Base-by-base conservation (phyloP, 2,329 filamentous ascomycete species). In the Fusarium fujikuroi region DNA sequence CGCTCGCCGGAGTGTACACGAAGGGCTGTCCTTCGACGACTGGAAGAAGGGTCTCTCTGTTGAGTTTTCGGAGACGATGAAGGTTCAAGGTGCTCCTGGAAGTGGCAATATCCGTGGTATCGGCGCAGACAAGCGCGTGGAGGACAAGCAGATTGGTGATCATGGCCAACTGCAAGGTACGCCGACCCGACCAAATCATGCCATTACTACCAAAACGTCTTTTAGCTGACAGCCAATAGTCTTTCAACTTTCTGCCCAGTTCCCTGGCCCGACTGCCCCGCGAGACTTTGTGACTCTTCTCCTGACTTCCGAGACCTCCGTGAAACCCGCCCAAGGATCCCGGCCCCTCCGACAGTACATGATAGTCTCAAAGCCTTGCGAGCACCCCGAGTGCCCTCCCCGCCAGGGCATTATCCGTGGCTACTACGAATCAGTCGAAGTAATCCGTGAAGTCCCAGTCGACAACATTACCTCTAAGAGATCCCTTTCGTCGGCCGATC, bases 341-440 rank as follows among this genome's bases (percentile, higher is more conserved):
- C 76, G 73, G 40, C 88, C 90, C 36, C 82, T 82, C 81, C 89
- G 93, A 70, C 92, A 95, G 78, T 97, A 91, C 80, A 94, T 97
- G 87, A 89, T 98, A 60, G 89, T 98, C 7, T 97, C 95, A 5
- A 95, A 93, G 80, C 95, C 95, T 2, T 93, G 94, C 77, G 82
- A 88, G 25, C 95, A 98, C 79, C 90, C 92, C 0, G 90, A 94
- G 66, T 92, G 92, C 39, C 91, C 92, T 25, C 87, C 88, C 18
- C 87, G 92, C 15, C 84, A 89, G 66, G 93, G 93, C 21, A 95
- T 92, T 79, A 93, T 97, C 54, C 88, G 94, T 44, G 95, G 95
- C 7, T 87, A 91, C 72, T 98, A 98, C 76, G 95, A 98, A 84
- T 97, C 93, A 3, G 92, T 98, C 21, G 95, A 98, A 82, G 87